Evolutionary conservation across 2,329 filamentous ascomycete species (phyloP).

Genomic region (Neonectria hederae): DNA sequence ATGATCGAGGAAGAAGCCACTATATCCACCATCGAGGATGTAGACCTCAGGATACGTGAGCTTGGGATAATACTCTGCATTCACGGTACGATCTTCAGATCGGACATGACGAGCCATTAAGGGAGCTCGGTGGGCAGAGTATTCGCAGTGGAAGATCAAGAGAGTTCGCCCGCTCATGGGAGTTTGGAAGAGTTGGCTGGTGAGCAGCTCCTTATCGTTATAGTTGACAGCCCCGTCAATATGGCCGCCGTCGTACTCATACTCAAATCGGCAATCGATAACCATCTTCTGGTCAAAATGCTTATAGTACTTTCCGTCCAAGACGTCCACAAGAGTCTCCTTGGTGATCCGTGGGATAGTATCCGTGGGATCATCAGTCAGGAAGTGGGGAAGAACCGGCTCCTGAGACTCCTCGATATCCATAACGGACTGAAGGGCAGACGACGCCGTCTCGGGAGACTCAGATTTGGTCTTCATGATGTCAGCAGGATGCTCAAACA

Average conservation of each 20-base stretch:
- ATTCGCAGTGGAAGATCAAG: constrained; percentile 96
- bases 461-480: constrained; percentile 80
- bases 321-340: constrained; percentile 82
- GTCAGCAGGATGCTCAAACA: constrained; percentile 94
- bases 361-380: constrained; percentile 81
- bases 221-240: constrained; percentile 94
- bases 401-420: constrained; percentile 82
- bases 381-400: constrained; percentile 84
- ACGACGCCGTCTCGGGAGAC: constrained; percentile 58
- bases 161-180: constrained; percentile 77
- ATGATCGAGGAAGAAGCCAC: constrained; percentile 86
- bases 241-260: constrained; percentile 96
- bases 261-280: constrained; percentile 98
- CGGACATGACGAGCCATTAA: constrained; percentile 96
- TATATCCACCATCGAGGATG: constrained; percentile 96
- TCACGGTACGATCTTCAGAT: constrained; percentile 84
- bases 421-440: constrained; percentile 75
- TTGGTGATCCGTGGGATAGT: constrained; percentile 87
- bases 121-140: constrained; percentile 94
- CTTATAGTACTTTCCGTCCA: constrained; percentile 84
- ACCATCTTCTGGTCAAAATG: constrained; percentile 84
- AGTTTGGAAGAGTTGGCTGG: constrained; percentile 78
- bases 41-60: constrained; percentile 98
- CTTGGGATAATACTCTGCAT: constrained; percentile 85
- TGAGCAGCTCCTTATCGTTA: constrained; percentile 92